Percentiles rank a stretch among this genome's conserved stretches.
Conservation (phyloP, 2,329 filamentous ascomycete genomes). For the Talaromyces sp. region DNA sequence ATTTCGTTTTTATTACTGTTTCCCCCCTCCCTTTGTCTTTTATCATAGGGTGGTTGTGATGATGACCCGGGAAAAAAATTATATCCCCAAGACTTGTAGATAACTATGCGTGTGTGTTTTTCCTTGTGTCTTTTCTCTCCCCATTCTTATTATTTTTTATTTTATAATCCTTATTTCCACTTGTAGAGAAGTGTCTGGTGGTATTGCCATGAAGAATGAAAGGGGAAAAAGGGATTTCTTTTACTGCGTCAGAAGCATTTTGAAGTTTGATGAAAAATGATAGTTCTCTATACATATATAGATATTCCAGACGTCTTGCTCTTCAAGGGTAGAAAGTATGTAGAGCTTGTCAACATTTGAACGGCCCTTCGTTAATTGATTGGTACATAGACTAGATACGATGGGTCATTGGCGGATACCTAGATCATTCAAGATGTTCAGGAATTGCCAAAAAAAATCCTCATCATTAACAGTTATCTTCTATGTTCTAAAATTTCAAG, state of each 20-base stretch:
- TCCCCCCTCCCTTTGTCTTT: background rate
- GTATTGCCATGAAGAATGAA: background rate
- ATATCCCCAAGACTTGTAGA: constrained; percentile 1
- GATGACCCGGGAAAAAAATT: background rate
- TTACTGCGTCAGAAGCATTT: background rate
- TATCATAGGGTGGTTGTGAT: background rate
- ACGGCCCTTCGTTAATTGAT: no score
- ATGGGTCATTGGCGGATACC: no score
- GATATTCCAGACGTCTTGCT: background rate
- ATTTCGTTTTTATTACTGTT: background rate
- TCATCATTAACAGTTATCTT: no score
- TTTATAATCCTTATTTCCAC: background rate
- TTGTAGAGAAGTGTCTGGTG: background rate
- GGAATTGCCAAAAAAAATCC: no score
- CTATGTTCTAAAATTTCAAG: background rate
- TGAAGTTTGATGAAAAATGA: background rate
- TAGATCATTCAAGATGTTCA: no score
- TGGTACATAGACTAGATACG: no score
- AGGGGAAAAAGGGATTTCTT: background rate
- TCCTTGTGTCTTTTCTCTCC: background rate
- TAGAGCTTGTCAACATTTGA: background rate
- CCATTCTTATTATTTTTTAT: background rate
- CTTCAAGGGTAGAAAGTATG: background rate
- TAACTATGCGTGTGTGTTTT: background rate
- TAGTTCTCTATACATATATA: background rate